Conservation (phyloP, 2,329 filamentous ascomycete species). For the Nemania sp. region DNA sequence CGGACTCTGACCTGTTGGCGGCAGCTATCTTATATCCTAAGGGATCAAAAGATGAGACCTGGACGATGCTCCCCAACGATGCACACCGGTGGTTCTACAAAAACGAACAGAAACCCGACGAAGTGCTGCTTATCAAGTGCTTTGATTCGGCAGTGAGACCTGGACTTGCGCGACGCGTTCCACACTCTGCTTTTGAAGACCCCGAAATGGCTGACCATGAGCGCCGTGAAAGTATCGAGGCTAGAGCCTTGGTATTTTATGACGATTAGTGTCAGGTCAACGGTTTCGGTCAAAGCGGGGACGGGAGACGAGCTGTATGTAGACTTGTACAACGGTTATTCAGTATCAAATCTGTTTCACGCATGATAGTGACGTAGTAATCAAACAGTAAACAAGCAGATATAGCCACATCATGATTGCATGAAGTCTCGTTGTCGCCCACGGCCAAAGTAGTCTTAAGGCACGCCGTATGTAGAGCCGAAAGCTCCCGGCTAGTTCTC, state of each 20-base stretch:
- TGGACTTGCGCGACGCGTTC: conserved; percentile 52
- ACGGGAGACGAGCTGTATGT: not conserved
- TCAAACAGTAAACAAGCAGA: not conserved
- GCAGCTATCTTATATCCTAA: conserved; percentile 43
- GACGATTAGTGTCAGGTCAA: conserved; percentile 21
- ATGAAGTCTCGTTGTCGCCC: not conserved
- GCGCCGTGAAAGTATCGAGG: conserved; percentile 59
- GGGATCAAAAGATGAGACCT: conserved; percentile 42
- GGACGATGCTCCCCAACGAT: conserved; percentile 44
- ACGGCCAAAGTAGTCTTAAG: not conserved
- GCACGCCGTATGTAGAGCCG: not conserved
- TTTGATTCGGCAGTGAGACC: conserved; percentile 56
- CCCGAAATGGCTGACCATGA: conserved; percentile 45
- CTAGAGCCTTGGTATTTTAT: conserved; percentile 56
- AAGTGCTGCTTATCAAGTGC: conserved; percentile 61
- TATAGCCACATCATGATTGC: not conserved
- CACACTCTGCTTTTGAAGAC: conserved; percentile 59
- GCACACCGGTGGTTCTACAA: conserved; percentile 56
- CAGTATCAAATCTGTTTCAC: not conserved
- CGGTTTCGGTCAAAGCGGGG: not conserved
- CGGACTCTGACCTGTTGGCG: conserved; percentile 45
- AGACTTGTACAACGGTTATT: not conserved
- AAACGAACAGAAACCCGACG: conserved; percentile 50
- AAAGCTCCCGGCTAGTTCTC: not conserved
- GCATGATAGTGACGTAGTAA: not conserved